phyloP scores from a whole-genome alignment of 2,329 filamentous ascomycete species.

The Beauveria bassiana region DNA sequence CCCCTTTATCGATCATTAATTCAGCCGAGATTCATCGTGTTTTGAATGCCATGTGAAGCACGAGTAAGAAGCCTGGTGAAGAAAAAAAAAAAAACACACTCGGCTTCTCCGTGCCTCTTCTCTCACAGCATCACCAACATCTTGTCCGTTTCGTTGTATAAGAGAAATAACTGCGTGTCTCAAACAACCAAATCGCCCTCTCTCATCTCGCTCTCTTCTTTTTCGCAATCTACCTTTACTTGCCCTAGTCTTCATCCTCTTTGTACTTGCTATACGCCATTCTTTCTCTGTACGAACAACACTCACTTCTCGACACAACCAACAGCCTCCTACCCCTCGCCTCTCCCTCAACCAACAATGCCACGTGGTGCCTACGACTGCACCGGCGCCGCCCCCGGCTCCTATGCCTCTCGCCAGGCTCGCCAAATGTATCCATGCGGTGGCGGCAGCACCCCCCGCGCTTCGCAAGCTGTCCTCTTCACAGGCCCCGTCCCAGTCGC shows the following conservation, averaged over 20 bases:
- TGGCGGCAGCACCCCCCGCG: conserved; percentile 2
- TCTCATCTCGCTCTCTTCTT: background rate
- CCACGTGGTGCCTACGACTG: conserved; percentile 9
- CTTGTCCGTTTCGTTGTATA: background rate
- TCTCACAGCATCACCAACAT: background rate
- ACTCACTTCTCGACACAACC: background rate
- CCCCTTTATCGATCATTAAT: too few species aligned
- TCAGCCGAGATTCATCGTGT: background rate
- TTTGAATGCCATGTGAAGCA: conserved; percentile 1
- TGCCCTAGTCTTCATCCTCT: background rate
- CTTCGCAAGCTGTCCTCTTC: background rate
- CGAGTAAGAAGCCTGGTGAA: too few species aligned
- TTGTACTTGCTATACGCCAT: background rate
- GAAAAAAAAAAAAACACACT: too few species aligned
- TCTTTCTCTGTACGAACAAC: background rate
- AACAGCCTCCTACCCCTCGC: too few species aligned
- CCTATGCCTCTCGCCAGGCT: background rate
- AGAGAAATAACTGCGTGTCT: background rate
- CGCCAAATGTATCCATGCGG: background rate
- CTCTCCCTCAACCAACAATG: background rate
- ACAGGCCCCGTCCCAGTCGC: background rate
- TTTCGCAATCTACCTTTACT: too few species aligned
- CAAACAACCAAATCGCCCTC: background rate
- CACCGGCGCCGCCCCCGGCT: conserved; percentile 7
- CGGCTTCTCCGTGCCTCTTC: too few species aligned